Evolutionary conservation across 345 rosid species (phyloP).

Genomic region (Hypericum androsaemum): DNA sequence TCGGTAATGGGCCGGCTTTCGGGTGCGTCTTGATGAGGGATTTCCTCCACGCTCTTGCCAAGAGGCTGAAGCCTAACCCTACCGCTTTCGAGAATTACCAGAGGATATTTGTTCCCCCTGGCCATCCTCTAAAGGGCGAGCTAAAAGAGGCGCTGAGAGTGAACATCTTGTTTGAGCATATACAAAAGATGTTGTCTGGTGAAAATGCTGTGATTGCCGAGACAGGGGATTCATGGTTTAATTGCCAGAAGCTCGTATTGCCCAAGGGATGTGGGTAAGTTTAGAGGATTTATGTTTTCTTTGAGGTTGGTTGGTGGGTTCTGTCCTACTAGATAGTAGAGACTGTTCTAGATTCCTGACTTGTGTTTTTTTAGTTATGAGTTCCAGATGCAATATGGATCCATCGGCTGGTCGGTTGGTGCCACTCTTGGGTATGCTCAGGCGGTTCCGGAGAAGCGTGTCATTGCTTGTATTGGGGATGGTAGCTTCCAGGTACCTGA

Average conservation of each 20-base stretch:
- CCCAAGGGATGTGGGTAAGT: slow-evolving; percentile 68
- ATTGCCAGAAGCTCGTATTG: slow-evolving; percentile 72
- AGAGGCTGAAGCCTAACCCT: slow-evolving; percentile 39
- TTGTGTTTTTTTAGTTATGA: slow-evolving; percentile 29
- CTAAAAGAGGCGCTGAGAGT: slow-evolving; percentile 65
- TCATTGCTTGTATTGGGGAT: slow-evolving; percentile 76
- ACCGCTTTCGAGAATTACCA: slow-evolving; percentile 65
- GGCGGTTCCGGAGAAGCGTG: slow-evolving; percentile 59
- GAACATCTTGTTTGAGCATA: slow-evolving; percentile 59
- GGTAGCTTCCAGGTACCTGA: slow-evolving; percentile 72
- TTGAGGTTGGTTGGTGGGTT: too few relatives aligned
- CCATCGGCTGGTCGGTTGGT: slow-evolving; percentile 86
- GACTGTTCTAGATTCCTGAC: slow-evolving; percentile 17
- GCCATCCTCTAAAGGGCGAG: slow-evolving; percentile 35
- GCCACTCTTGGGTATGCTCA: slow-evolving; percentile 82
- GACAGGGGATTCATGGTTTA: slow-evolving; percentile 86
- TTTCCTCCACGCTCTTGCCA: slow-evolving; percentile 47
- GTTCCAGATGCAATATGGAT: slow-evolving; percentile 86
- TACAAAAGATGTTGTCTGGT: slow-evolving; percentile 61
- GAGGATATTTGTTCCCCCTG: slow-evolving; percentile 63
- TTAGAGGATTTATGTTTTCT: too few relatives aligned
- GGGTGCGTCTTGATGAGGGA: slow-evolving; percentile 76
- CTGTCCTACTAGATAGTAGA: neutral
- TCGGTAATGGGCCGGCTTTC: slow-evolving; percentile 63
- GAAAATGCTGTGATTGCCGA: slow-evolving; percentile 73